Conservation (phyloP, 805 yeast genomes). For the Candida vaughaniae region DNA sequence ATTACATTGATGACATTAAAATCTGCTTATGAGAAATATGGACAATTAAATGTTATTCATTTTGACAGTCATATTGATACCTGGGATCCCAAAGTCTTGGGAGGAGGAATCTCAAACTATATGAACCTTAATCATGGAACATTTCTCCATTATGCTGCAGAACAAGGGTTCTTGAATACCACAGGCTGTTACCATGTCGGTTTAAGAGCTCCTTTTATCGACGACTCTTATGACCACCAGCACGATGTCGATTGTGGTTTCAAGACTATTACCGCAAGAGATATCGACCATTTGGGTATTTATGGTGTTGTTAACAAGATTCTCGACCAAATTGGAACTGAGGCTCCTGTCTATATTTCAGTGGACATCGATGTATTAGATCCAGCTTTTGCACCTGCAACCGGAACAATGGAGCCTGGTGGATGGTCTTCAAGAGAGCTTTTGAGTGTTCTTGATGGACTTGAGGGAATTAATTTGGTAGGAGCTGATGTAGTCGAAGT, state of each 20-base stretch:
- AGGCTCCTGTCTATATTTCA: slow-evolving; percentile 29
- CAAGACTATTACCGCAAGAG: slow-evolving; percentile 44
- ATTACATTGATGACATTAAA: slow-evolving; percentile 50
- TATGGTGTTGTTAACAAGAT: slow-evolving; percentile 31
- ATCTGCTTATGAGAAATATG: slow-evolving; percentile 50
- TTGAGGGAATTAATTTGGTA: slow-evolving; percentile 26
- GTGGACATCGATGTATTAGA: slow-evolving; percentile 29
- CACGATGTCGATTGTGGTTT: slow-evolving; percentile 57
- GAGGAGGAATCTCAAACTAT: slow-evolving; percentile 61
- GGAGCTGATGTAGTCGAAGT: slow-evolving; percentile 32
- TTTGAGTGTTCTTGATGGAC: slow-evolving; percentile 23
- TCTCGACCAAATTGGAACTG: slow-evolving; percentile 34
- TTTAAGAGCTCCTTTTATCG: slow-evolving; percentile 60
- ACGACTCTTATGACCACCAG: slow-evolving; percentile 29
- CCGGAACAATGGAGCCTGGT: slow-evolving; percentile 29
- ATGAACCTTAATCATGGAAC: slow-evolving; percentile 67
- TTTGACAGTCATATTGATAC: slow-evolving; percentile 72
- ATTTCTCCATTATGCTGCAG: slow-evolving; percentile 67
- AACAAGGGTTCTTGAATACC: slow-evolving; percentile 55
- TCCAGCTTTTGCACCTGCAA: slow-evolving; percentile 28
- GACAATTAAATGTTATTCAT: slow-evolving; percentile 53
- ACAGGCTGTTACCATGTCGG: slow-evolving; percentile 60
- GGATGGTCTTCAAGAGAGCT: slow-evolving; percentile 27
- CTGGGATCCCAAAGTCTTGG: slow-evolving; percentile 62
- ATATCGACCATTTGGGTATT: slow-evolving; percentile 42